phyloP scores from a whole-genome alignment of 352 stramenopile genomes.

The Peronospora belbahrii region DNA sequence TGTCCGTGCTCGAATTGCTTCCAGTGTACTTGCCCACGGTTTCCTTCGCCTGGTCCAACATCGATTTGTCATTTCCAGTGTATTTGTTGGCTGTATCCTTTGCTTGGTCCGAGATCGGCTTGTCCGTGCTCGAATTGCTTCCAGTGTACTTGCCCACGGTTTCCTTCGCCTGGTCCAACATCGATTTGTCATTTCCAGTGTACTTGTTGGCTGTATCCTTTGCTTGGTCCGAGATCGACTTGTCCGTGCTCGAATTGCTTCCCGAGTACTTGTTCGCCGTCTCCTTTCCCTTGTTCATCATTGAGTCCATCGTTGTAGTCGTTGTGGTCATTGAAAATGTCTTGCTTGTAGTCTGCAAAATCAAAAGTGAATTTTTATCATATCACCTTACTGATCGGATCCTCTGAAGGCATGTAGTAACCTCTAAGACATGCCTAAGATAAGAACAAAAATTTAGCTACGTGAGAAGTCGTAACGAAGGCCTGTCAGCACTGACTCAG shows the following conservation, averaged over 20 bases:
- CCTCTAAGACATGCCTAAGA: neutral
- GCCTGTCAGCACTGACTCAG: neutral
- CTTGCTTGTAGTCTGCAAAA: neutral
- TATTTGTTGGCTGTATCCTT: constrained; percentile 17
- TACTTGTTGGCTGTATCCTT: constrained; percentile 16
- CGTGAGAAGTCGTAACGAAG: neutral
- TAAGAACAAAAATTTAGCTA: neutral
- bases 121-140: neutral
- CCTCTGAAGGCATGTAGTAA: neutral
- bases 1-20: constrained; percentile 13
- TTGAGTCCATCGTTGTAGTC: constrained; percentile 16
- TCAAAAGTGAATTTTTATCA: neutral
- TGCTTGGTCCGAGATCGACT: constrained; percentile 15
- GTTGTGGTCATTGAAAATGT: neutral
- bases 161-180: constrained; percentile 18
- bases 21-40: constrained; percentile 3
- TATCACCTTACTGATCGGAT: neutral
- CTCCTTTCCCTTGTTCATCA: constrained; percentile 24
- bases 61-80: constrained; percentile 14
- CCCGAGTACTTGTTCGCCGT: constrained; percentile 5
- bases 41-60: constrained; percentile 17
- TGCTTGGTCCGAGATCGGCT: constrained; percentile 18
- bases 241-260: constrained; percentile 1
- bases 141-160: constrained; percentile 5
- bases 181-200: constrained; percentile 13